phyloP scores from a whole-genome alignment of 345 rosid genomes.

The Sisymbrium irio region DNA sequence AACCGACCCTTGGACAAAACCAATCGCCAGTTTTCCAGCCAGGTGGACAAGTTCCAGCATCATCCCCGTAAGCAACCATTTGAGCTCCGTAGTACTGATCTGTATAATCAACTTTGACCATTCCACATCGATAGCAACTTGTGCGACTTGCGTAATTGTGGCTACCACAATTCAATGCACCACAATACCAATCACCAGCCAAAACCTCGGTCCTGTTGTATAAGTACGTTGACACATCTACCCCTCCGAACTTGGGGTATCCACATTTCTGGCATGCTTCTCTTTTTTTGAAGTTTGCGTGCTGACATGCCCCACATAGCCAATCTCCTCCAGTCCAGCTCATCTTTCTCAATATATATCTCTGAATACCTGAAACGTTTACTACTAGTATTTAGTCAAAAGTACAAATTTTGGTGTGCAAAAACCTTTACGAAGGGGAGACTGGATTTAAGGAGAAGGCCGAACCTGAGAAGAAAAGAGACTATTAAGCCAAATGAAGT shows the following conservation, averaged over 20 bases:
- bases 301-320: slow-evolving; percentile 76
- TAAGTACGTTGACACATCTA: slow-evolving; percentile 56
- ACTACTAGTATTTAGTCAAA: slow-evolving; percentile 4
- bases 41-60: slow-evolving; percentile 50
- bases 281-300: slow-evolving; percentile 74
- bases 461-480: slow-evolving; percentile 18
- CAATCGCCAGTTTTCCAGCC: slow-evolving; percentile 99
- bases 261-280: slow-evolving; percentile 72
- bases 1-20: slow-evolving; percentile 73
- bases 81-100: slow-evolving; percentile 33
- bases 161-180: slow-evolving; percentile 74
- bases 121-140: slow-evolving; percentile 71
- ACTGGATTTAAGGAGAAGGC: not conserved
- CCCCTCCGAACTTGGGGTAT: slow-evolving; percentile 74
- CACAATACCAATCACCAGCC: slow-evolving; percentile 97
- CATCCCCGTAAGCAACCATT: slow-evolving; percentile 35
- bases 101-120: slow-evolving; percentile 43
- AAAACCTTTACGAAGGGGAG: not conserved
- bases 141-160: slow-evolving; percentile 90
- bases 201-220: slow-evolving; percentile 54
- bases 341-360: slow-evolving; percentile 38
- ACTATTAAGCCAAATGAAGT: slow-evolving; percentile 17
- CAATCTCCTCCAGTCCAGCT: slow-evolving; percentile 87
- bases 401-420: not conserved
- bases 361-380: slow-evolving; percentile 16